Base-by-base conservation (phyloP, 2,329 filamentous ascomycete genomes). In the Gaeumannomyces tritici region DNA sequence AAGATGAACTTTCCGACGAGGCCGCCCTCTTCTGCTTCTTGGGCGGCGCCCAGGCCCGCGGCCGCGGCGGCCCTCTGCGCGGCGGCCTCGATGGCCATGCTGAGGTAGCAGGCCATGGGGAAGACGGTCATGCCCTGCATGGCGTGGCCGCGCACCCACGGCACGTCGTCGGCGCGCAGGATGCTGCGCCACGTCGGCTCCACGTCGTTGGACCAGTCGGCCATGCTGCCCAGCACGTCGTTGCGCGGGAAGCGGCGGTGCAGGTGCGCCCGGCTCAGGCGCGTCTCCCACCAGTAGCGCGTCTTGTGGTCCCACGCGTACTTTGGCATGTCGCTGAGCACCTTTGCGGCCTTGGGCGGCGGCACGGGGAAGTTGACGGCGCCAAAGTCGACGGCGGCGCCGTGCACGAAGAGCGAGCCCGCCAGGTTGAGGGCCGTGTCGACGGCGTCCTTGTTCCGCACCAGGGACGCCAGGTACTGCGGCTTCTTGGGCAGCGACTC, bases 121-220 rank as follows among this genome's bases (percentile, higher is more conserved):
- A 78, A 81, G 61, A 80, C 74, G 60, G 75, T 74, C 61, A 78
- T 75, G 65, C 74, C 78, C 63, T 80, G 75, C 70, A 82, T 76
- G 55, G 70, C 67, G 71, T 81, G 80, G 64, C 81, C 79, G 59
- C 77, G 73, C 21, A 80, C 74, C 67, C 82, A 83, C 29, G 82
- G 76, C 15, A 76, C 61, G 58, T 75, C 73, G 29, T 73, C 71
- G 1, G 69, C 66, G 42, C 71, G 69, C 60, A 76, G 65, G 35
- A 75, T 65, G 65, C 76, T 75, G 55, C 75, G 70, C 75, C 75
- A 76, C 5, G 71, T 73, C 28, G 74, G 73, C 57, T 73, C 71
- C n/a, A 73, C 59, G 26, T 70, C 70, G 63, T 67, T 72, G 56
- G 70, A 73, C 67, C 68, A 72, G 62, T 72, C 69, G 5, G 71